Evolutionary conservation across 805 yeast genomes (phyloP).

Genomic region (Kuraishia ogatae): DNA sequence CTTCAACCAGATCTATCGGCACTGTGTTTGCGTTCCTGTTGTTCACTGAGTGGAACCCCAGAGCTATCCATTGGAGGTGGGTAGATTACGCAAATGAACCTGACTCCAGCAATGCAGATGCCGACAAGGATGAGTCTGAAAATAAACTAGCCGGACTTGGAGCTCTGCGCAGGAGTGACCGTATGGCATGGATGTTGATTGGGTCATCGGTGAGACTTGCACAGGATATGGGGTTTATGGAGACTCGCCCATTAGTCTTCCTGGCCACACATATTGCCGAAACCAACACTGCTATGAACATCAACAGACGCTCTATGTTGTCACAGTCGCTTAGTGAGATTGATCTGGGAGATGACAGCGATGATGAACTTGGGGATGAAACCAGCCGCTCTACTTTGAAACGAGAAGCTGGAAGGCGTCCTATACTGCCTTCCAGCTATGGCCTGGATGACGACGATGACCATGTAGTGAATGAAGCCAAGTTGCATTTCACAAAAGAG

Average conservation of each 20-base stretch:
- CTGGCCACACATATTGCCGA: conserved; percentile 83
- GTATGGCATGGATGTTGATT: conserved; percentile 91
- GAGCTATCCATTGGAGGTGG: conserved; percentile 89
- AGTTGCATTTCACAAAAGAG: conserved; percentile 43
- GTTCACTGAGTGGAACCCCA: conserved; percentile 92
- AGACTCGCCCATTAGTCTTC: conserved; percentile 62
- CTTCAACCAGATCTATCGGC: conserved; percentile 79
- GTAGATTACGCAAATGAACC: conserved; percentile 69
- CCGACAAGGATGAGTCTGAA: conserved; percentile 27
- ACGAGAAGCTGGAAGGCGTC: neutral
- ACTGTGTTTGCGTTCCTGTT: conserved; percentile 77
- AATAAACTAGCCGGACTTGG: conserved; percentile 60
- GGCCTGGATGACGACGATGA: neutral
- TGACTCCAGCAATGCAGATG: neutral
- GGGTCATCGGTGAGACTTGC: conserved; percentile 84
- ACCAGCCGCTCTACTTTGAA: neutral
- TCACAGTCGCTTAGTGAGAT: conserved; percentile 64
- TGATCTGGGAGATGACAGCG: conserved; percentile 39
- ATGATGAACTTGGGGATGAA: conserved; percentile 12
- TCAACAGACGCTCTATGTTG: conserved; percentile 73
- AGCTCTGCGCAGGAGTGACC: conserved; percentile 77
- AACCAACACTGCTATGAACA: conserved; percentile 71
- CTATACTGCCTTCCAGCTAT: neutral
- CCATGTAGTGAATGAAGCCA: conserved; percentile 10
- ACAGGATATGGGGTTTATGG: conserved; percentile 78